phyloP scores from a whole-genome alignment of 2,329 filamentous ascomycete genomes.

The Scytalidium lignicola region DNA sequence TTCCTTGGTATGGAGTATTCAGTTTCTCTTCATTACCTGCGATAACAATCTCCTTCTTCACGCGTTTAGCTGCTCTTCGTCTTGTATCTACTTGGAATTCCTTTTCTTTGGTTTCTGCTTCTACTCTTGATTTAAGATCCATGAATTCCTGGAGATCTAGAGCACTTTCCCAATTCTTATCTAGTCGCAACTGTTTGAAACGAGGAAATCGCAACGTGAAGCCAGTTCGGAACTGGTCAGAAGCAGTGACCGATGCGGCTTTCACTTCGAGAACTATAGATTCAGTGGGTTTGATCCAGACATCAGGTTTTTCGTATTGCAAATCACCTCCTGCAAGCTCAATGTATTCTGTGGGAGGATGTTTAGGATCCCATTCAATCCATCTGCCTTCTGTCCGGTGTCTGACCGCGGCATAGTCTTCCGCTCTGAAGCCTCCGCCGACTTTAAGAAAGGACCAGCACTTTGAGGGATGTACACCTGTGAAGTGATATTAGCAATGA shows the following conservation, averaged over 20 bases:
- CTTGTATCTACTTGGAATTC: slow-evolving; percentile 71
- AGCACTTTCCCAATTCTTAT: slow-evolving; percentile 78
- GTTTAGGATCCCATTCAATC: slow-evolving; percentile 74
- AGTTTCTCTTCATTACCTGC: slow-evolving; percentile 59
- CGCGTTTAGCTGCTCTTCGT: slow-evolving; percentile 52
- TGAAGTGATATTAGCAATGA: slow-evolving; percentile 12
- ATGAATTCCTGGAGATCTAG: slow-evolving; percentile 75
- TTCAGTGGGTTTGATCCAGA: slow-evolving; percentile 88
- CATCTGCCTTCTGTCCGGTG: slow-evolving; percentile 89
- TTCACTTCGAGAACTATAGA: slow-evolving; percentile 87
- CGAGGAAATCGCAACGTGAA: slow-evolving; percentile 86
- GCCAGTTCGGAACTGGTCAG: slow-evolving; percentile 71
- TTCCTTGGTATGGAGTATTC: slow-evolving; percentile 48
- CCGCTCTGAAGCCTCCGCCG: slow-evolving; percentile 82
- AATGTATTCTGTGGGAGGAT: slow-evolving; percentile 72
- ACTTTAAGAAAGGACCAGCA: slow-evolving; percentile 97
- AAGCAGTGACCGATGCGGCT: slow-evolving; percentile 70
- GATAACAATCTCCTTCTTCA: slow-evolving; percentile 66
- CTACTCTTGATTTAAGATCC: slow-evolving; percentile 61
- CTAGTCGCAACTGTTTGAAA: slow-evolving; percentile 75
- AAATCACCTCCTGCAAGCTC: slow-evolving; percentile 73
- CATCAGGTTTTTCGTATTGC: slow-evolving; percentile 73
- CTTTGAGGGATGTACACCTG: slow-evolving; percentile 57
- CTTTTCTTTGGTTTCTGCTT: slow-evolving; percentile 68
- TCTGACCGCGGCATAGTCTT: slow-evolving; percentile 78